phyloP scores from a whole-genome alignment of 1,139 yeast genomes.

The Scheffersomyces stambukii region DNA sequence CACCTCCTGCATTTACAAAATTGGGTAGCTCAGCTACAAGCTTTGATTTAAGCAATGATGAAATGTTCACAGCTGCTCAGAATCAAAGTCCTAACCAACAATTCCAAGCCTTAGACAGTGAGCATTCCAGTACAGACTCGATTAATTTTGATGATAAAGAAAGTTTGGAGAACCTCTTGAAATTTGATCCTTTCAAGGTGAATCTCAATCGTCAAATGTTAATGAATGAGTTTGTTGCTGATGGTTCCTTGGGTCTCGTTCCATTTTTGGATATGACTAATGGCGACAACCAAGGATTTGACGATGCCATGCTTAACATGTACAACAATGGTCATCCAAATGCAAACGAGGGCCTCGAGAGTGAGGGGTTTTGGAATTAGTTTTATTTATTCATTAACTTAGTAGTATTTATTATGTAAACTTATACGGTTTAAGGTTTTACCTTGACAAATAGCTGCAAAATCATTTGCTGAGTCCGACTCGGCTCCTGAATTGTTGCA shows the following conservation, averaged over 20 bases:
- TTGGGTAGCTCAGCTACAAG: slow-evolving; percentile 5
- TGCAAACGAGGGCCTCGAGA: no score
- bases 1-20: slow-evolving; percentile 5
- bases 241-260: slow-evolving; percentile 63
- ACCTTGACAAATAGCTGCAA: no score
- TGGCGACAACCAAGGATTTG: no score
- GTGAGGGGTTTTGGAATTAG: no score
- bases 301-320: no score
- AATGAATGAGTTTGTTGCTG: slow-evolving; percentile 59
- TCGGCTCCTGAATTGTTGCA: no score
- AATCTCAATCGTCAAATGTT: slow-evolving; percentile 32
- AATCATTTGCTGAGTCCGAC: no score
- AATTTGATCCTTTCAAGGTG: slow-evolving; percentile 41
- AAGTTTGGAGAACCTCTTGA: slow-evolving; percentile 25
- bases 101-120: background rate
- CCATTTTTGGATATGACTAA: slow-evolving; percentile 41
- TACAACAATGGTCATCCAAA: no score
- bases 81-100: background rate
- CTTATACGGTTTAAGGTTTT: no score
- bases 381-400: no score
- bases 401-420: no score
- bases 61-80: slow-evolving; percentile 5
- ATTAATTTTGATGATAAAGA: slow-evolving; percentile 14
- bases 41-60: slow-evolving; percentile 6
- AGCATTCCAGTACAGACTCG: background rate